phyloP scores from a whole-genome alignment of 768 basidiomycete genomes.

The Leccinum uliginosum region DNA sequence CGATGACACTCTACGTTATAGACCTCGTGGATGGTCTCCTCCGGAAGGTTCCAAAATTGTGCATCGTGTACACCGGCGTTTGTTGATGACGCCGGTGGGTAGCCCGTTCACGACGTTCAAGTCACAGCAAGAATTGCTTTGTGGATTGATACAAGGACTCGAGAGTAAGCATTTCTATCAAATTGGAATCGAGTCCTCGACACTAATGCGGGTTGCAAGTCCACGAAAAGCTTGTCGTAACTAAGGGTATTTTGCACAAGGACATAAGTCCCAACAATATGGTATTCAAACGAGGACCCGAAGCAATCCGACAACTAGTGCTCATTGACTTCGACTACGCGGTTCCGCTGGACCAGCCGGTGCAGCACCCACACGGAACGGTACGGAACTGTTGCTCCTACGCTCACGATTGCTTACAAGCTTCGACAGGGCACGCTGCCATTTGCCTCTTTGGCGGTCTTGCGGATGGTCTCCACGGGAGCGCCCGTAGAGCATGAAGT shows the following conservation, averaged over 20 bases:
- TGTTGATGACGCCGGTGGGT: background rate
- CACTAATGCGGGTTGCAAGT: background rate
- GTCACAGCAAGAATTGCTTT: background rate
- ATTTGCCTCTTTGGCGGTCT: background rate
- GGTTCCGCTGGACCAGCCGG: background rate
- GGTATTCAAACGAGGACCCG: background rate
- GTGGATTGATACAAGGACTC: background rate
- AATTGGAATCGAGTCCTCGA: background rate
- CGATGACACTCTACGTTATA: background rate
- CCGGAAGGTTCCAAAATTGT: background rate
- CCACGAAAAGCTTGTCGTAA: background rate
- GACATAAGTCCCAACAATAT: background rate
- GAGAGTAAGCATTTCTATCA: background rate
- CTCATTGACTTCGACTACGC: background rate
- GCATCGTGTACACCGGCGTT: background rate
- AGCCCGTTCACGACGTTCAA: background rate
- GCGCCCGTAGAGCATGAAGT: background rate
- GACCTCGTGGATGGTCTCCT: background rate
- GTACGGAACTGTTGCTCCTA: background rate
- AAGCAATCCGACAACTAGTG: background rate
- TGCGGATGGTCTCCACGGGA: background rate
- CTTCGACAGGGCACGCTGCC: background rate
- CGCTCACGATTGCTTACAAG: background rate
- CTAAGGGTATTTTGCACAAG: background rate
- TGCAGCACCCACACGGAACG: background rate